Evolutionary conservation across 2,329 filamentous ascomycete species (phyloP).

Genomic region (Macrophomina pseudophaseolina): DNA sequence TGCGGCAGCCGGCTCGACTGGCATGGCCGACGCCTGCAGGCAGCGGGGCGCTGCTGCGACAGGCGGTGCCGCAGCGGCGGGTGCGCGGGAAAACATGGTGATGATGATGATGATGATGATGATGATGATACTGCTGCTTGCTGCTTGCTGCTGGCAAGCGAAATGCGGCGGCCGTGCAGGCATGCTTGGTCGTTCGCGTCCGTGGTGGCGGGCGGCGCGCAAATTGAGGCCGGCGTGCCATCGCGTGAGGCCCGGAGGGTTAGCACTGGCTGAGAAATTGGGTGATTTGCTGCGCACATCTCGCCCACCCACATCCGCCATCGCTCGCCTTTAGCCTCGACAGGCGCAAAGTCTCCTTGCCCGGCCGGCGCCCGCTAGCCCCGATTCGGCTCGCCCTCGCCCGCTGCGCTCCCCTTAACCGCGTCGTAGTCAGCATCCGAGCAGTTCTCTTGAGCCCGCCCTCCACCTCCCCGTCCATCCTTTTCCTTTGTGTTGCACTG

Average conservation of each 20-base stretch:
- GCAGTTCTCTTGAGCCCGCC: slow-evolving; percentile 26
- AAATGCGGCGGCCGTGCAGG: background rate
- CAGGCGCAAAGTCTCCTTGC: slow-evolving; percentile 24
- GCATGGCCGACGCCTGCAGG: slow-evolving; percentile 2
- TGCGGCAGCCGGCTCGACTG: slow-evolving; percentile 23
- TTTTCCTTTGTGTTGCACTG: slow-evolving; percentile 27
- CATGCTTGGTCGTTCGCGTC: background rate
- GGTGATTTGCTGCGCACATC: slow-evolving; percentile 24
- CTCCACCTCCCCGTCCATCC: slow-evolving; percentile 24
- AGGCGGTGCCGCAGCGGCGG: slow-evolving; percentile 19
- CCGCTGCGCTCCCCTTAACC: slow-evolving; percentile 24
- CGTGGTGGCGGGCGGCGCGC: slow-evolving; percentile 12
- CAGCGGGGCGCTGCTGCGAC: slow-evolving; percentile 14
- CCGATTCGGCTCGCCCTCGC: slow-evolving; percentile 17
- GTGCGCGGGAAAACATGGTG: background rate
- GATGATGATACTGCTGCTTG: background rate
- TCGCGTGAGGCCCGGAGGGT: slow-evolving; percentile 23
- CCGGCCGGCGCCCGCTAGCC: slow-evolving; percentile 18
- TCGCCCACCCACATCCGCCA: slow-evolving; percentile 23
- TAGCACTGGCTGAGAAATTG: slow-evolving; percentile 24
- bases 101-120: background rate
- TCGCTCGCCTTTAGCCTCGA: slow-evolving; percentile 24
- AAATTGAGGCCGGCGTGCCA: slow-evolving; percentile 24
- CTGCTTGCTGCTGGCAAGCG: background rate
- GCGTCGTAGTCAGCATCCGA: slow-evolving; percentile 25